Evolutionary conservation across 306 rosid species (phyloP).

Genomic region (Cucurbita argyrosperma): DNA sequence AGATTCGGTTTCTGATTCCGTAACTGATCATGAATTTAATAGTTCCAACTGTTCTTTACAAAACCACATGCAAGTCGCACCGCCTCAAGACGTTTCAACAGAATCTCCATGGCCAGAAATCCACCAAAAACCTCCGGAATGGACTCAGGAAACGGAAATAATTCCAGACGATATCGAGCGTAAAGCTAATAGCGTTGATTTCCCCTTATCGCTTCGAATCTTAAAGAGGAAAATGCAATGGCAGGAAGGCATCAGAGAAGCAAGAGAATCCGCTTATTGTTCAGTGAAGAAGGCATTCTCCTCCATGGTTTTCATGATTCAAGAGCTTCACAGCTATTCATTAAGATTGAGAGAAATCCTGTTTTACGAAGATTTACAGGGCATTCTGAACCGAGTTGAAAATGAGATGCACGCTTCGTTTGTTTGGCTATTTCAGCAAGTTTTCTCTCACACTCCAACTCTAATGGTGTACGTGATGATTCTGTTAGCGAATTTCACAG

Average conservation of each 20-base stretch:
- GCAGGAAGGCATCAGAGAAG: neutral
- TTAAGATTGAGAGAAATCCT: constrained; percentile 35
- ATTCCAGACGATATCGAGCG: constrained; percentile 2
- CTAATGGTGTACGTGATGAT: constrained; percentile 56
- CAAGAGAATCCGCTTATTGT: constrained; percentile 11
- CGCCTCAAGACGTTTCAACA: neutral
- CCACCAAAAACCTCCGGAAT: neutral
- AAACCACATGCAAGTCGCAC: neutral
- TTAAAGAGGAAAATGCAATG: constrained; percentile 12
- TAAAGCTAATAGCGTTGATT: constrained; percentile 10
- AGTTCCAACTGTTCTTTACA: neutral
- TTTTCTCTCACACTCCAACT: constrained; percentile 48
- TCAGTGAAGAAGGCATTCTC: constrained; percentile 10
- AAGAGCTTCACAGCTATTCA: constrained; percentile 35
- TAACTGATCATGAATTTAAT: neutral
- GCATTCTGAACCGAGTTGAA: constrained; percentile 25
- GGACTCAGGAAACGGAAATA: neutral
- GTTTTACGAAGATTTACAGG: constrained; percentile 39
- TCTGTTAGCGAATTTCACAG: constrained; percentile 45
- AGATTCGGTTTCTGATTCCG: neutral
- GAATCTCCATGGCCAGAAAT: constrained; percentile 12
- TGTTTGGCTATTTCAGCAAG: constrained; percentile 64
- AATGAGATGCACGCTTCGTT: constrained; percentile 57
- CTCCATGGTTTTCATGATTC: constrained; percentile 15
- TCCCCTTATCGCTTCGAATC: constrained; percentile 7